These are phyloP conservation scores for Chimonanthus praecox DNA, from an alignment of 164 flowering plant genomes.

Conservation along the genomic window DNA sequence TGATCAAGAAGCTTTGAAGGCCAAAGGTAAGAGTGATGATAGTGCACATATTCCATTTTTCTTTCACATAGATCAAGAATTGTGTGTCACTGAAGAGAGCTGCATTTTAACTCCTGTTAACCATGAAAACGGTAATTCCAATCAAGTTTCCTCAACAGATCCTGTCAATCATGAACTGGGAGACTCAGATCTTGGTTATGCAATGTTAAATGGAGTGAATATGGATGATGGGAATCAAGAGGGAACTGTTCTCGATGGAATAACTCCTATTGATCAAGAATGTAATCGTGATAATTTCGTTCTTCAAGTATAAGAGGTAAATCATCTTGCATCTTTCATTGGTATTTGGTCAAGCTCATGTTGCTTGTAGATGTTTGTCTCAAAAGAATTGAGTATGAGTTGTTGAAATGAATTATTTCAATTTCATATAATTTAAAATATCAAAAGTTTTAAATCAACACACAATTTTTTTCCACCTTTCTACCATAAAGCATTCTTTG, in stretches of 20 bases:
- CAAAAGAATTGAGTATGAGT: neutral
- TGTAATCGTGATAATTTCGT: neutral
- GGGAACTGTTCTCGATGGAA: neutral
- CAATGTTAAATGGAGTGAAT: neutral
- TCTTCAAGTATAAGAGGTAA: neutral
- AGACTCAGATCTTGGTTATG: conserved; percentile 7
- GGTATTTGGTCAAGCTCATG: neutral
- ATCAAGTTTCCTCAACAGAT: neutral
- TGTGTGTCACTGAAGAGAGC: conserved; percentile 10
- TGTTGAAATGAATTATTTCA: neutral
- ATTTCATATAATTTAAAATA: neutral
- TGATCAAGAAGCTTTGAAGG: conserved; percentile 29
- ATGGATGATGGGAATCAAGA: conserved; percentile 12
- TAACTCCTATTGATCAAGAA: neutral
- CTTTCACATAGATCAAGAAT: conserved; percentile 22
- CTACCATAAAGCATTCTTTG: too few relatives aligned
- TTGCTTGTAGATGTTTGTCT: neutral
- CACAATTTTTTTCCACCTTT: too few relatives aligned
- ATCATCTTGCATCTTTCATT: neutral
- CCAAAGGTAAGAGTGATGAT: conserved; percentile 28
- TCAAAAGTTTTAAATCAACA: neutral
- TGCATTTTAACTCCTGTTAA: conserved; percentile 2
- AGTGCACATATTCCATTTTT: conserved; percentile 32
- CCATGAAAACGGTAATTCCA: neutral
- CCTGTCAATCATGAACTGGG: neutral